phyloP scores from a whole-genome alignment of 371 early-diverging fungal species.

The Batkoa obscura region DNA sequence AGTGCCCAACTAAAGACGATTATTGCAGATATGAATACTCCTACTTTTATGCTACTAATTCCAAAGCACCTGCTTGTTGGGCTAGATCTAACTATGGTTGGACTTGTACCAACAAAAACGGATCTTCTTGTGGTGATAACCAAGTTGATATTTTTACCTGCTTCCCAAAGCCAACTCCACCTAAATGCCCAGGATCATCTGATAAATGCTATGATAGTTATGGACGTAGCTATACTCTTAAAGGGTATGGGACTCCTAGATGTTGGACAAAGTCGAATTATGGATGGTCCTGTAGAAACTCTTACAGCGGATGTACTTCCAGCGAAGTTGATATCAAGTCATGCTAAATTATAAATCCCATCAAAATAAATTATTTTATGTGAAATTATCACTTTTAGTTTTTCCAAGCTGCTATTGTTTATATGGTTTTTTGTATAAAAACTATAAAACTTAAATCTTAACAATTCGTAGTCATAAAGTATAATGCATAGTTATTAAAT shows the following conservation, averaged over 20 bases:
- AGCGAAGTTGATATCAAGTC: no score
- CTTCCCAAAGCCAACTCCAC: not conserved
- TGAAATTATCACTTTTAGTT: no score
- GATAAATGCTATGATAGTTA: not conserved
- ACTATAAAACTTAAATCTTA: no score
- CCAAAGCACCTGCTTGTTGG: not conserved
- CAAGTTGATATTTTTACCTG: not conserved
- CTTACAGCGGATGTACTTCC: no score
- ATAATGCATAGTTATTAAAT: no score
- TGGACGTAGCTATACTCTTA: not conserved
- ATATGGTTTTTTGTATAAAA: no score
- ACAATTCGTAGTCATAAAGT: no score
- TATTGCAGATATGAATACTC: not conserved
- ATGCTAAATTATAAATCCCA: no score
- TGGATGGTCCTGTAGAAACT: not conserved
- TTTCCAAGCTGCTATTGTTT: no score
- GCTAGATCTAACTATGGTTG: not conserved
- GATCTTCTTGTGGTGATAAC: not conserved
- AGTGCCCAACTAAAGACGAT: not conserved
- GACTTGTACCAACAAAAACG: not conserved
- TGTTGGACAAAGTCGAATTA: not conserved
- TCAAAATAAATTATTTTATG: no score
- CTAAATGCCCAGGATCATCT: not conserved
- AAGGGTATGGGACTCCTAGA: not conserved
- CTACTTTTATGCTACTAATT: not conserved